These are phyloP conservation scores for Hanseniaspora vineae DNA, from an alignment of 805 yeast genomes.

Conservation along the genomic window DNA sequence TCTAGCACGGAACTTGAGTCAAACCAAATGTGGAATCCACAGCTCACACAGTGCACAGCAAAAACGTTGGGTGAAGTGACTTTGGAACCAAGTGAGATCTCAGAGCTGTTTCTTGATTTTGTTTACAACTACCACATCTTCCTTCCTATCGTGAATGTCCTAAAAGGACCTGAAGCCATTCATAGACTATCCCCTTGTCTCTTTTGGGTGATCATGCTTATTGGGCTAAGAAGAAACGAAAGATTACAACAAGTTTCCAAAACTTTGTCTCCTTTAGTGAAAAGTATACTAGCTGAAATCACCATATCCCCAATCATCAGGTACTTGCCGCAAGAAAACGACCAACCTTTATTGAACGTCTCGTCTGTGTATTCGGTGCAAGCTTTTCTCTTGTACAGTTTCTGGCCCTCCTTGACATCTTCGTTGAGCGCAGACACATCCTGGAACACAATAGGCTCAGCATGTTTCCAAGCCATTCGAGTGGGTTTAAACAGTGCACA, in stretches of 20 bases:
- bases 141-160: constrained; percentile 75
- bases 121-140: constrained; percentile 70
- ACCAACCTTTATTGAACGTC: constrained; percentile 73
- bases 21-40: no score
- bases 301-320: constrained; percentile 84
- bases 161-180: constrained; percentile 69
- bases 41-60: constrained; percentile 40
- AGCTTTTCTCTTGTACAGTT: constrained; percentile 75
- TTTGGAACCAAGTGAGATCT: constrained; percentile 47
- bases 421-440: constrained; percentile 91
- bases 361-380: constrained; percentile 91
- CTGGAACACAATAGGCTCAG: constrained; percentile 91
- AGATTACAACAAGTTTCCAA: constrained; percentile 13
- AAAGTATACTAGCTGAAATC: constrained; percentile 70
- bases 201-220: constrained; percentile 87
- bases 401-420: constrained; percentile 95
- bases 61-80: constrained; percentile 61
- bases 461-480: constrained; percentile 82
- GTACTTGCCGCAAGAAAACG: constrained; percentile 64
- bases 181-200: constrained; percentile 74
- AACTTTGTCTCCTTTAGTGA: constrained; percentile 50
- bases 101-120: constrained; percentile 53
- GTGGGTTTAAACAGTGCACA: constrained; percentile 85
- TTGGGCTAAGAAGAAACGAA: constrained; percentile 54
- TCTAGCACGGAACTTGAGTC: no score